Percentiles rank a stretch among this genome's conserved stretches.
phyloP scores from a whole-genome alignment of 129 eudicot species.

The Logfia minima region DNA sequence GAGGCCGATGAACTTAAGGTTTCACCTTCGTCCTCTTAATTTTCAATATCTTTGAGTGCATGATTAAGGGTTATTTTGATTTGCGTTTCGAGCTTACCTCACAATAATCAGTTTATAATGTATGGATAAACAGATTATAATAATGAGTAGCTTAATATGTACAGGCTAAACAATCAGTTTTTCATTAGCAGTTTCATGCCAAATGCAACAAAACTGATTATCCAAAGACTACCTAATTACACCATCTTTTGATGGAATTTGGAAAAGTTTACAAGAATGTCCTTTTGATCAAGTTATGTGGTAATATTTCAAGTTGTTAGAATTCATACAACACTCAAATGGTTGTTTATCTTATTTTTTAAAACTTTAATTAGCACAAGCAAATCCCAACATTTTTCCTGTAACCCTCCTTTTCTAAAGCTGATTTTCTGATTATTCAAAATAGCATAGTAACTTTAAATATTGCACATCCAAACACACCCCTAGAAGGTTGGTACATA shows the following conservation, averaged over 20 bases:
- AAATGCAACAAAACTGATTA: background rate
- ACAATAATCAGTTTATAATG: background rate
- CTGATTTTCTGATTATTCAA: background rate
- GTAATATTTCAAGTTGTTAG: background rate
- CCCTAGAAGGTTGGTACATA: constrained; percentile 7
- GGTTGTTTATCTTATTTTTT: background rate
- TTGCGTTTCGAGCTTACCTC: background rate
- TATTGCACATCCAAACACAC: background rate
- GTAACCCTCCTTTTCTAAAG: background rate
- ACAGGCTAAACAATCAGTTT: background rate
- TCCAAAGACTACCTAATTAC: background rate
- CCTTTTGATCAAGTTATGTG: background rate
- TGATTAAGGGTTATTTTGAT: background rate
- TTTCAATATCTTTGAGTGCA: background rate
- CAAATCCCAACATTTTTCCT: background rate
- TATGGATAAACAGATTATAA: background rate
- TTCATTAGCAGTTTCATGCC: background rate
- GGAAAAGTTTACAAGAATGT: background rate
- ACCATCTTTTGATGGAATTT: background rate
- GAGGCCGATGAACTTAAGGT: constrained; percentile 99
- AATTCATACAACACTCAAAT: background rate
- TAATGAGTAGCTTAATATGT: background rate
- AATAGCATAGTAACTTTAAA: background rate
- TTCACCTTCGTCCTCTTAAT: constrained; percentile 7
- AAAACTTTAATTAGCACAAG: background rate